Evolutionary conservation across 108 stramenopile species (phyloP).

Genomic region (Craspedostauros australis): DNA sequence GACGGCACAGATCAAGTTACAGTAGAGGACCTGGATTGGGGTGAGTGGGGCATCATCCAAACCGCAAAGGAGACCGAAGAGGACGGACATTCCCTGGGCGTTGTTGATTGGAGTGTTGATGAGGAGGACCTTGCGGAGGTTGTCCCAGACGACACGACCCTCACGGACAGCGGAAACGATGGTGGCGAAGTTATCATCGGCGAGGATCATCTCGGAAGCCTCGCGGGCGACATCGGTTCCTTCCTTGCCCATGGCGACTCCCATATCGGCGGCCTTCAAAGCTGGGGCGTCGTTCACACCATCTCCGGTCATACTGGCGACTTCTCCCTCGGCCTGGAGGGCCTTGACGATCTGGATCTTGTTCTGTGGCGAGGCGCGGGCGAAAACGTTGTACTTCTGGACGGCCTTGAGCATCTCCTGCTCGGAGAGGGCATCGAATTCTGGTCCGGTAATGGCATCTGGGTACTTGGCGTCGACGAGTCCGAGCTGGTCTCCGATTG

Average conservation of each 20-base stretch:
- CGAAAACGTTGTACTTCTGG: constrained; percentile 74
- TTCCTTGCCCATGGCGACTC: constrained; percentile 98
- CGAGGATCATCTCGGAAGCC: constrained; percentile 96
- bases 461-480: constrained; percentile 59
- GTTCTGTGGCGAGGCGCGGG: constrained; percentile 82
- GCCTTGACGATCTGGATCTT: constrained; percentile 85
- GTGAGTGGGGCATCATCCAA: constrained; percentile 54
- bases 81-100: constrained; percentile 70
- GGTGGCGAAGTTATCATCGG: constrained; percentile 97
- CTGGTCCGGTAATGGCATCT: constrained; percentile 68
- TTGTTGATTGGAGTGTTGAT: constrained; percentile 85
- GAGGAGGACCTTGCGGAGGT: constrained; percentile 67
- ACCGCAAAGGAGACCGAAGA: constrained; percentile 58
- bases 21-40: constrained; percentile 73
- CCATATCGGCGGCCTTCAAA: constrained; percentile 95
- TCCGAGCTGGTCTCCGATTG: constrained; percentile 71
- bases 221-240: constrained; percentile 95
- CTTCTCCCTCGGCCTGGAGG: constrained; percentile 77
- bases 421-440: constrained; percentile 68
- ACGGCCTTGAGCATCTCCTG: constrained; percentile 56
- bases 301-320: constrained; percentile 95
- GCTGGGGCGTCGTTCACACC: constrained; percentile 98
- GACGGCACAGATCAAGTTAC: constrained; percentile 80
- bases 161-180: constrained; percentile 74
- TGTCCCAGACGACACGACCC: constrained; percentile 82